Percentiles rank a stretch among this genome's conserved stretches.
Evolutionary conservation across 2,329 filamentous ascomycete species (phyloP).

Genomic region (Fusarium virguliforme): DNA sequence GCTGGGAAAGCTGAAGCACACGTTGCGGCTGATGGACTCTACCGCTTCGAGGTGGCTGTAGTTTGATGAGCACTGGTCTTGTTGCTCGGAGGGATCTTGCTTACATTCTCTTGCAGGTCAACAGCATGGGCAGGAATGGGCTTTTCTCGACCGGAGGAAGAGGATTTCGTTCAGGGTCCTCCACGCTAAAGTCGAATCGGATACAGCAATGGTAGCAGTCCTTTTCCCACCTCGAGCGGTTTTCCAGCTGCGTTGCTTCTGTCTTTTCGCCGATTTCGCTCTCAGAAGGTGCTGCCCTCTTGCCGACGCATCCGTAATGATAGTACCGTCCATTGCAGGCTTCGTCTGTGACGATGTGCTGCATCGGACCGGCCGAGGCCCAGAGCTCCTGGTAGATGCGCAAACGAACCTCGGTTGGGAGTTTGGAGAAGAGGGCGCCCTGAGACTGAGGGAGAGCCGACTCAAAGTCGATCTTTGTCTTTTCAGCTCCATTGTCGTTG

Average conservation of each 20-base stretch:
- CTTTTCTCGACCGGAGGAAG: not conserved
- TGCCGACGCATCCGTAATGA: not conserved
- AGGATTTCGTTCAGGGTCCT: too few relatives aligned
- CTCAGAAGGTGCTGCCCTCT: not conserved
- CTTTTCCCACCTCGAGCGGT: too few relatives aligned
- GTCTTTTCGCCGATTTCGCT: not conserved
- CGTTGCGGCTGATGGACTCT: not conserved
- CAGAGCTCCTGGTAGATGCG: not conserved
- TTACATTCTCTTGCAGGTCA: constrained; percentile 3
- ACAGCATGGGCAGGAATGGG: not conserved
- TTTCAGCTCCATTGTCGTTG: not conserved
- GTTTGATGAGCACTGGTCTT: not conserved
- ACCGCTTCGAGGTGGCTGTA: not conserved
- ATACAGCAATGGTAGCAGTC: not conserved
- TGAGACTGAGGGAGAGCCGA: not conserved
- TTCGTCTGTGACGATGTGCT: not conserved
- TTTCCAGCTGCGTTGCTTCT: not conserved
- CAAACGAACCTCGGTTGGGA: not conserved
- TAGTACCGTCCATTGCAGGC: not conserved
- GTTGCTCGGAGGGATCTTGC: not conserved
- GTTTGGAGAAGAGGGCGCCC: not conserved
- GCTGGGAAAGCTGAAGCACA: not conserved
- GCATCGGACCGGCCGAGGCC: not conserved
- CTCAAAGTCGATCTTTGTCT: not conserved
- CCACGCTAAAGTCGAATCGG: not conserved